These are phyloP conservation scores for Elongisporangium anandrum DNA, from an alignment of 352 stramenopile genomes.

Conservation along the genomic window DNA sequence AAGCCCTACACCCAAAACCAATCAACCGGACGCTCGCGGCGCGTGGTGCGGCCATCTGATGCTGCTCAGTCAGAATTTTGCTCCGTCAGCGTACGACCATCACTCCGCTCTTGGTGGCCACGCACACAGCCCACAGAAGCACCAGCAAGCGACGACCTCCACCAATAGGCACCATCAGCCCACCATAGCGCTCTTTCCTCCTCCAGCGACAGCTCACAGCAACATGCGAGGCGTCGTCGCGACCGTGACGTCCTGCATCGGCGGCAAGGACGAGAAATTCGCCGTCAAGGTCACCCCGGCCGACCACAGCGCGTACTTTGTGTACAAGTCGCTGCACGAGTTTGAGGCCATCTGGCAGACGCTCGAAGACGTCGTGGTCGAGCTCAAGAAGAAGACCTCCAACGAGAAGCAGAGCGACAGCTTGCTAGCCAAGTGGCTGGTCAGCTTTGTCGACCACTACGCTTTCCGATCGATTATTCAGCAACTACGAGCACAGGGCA, in stretches of 20 bases:
- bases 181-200: slow-evolving; percentile 3
- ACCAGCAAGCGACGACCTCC: background rate
- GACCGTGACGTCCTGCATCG: slow-evolving; percentile 74
- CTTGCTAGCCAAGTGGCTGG: slow-evolving; percentile 66
- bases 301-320: slow-evolving; percentile 51
- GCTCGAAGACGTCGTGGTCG: slow-evolving; percentile 45
- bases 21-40: background rate
- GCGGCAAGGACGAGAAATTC: slow-evolving; percentile 76
- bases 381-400: slow-evolving; percentile 33
- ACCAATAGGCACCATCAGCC: slow-evolving; percentile 1
- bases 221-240: slow-evolving; percentile 65
- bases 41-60: background rate
- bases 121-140: background rate
- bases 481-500: slow-evolving; percentile 55
- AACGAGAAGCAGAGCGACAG: slow-evolving; percentile 14
- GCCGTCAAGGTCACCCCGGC: slow-evolving; percentile 52
- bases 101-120: background rate
- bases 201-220: slow-evolving; percentile 7
- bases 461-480: slow-evolving; percentile 55
- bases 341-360: slow-evolving; percentile 68
- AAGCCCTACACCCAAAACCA: background rate
- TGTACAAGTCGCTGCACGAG: slow-evolving; percentile 77
- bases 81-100: background rate
- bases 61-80: background rate
- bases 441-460: slow-evolving; percentile 72